Base-by-base conservation (phyloP, 164 flowering plant genomes). In the Hamamelis virginiana region DNA sequence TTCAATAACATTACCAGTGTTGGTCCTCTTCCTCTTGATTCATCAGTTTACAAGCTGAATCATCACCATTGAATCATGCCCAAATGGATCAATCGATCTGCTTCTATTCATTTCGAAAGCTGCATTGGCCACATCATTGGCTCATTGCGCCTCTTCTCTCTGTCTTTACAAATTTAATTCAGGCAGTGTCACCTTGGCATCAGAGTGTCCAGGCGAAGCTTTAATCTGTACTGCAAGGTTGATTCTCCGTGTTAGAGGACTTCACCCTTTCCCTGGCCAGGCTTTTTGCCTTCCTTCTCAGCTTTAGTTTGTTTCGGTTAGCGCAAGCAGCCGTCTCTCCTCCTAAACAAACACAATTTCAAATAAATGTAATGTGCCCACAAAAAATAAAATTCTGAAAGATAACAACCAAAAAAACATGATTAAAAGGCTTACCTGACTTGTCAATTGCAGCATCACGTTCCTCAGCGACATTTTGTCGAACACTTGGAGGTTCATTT, bases 241-340 rank as follows among this genome's bases (percentile, higher is more conserved):
- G 41, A 8, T 58, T 51, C 19, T 63, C 47, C 13, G 19, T 0
- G 1, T 47, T 16, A 55, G 57, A 9, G 11, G 21, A 33, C 23
- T 51, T 46, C 45, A 3, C 25, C 25, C 21, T 53, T 57, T 75
- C 70, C 59, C 43, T 75, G 38, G 73, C 78, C 67, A 72, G 46
- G 66, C 52, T 82, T 72, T 83, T 83, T 8, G 80, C 82, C 71
- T 38, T 71, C 63, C 86, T 75, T 70, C 85, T 80, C 8, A 71
- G 74, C 76, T 81, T 81, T 57, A 78, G 27, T 75, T 72, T 84
- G 65, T 45, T 80, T 59, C 63, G 57, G 58, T 63, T 53, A 8
- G 52, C 45, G 43, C 65, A n/a, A 22, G 66, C 50, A 50, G 26
- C n/a, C 9, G 59, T 27, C 55, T 62, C 78, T n/a, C 41, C 41